Evolutionary conservation across 139 green algal genomes (phyloP), one percentile per base, ranked within the genome.

Genomic region (Chlorella sp.): DNA sequence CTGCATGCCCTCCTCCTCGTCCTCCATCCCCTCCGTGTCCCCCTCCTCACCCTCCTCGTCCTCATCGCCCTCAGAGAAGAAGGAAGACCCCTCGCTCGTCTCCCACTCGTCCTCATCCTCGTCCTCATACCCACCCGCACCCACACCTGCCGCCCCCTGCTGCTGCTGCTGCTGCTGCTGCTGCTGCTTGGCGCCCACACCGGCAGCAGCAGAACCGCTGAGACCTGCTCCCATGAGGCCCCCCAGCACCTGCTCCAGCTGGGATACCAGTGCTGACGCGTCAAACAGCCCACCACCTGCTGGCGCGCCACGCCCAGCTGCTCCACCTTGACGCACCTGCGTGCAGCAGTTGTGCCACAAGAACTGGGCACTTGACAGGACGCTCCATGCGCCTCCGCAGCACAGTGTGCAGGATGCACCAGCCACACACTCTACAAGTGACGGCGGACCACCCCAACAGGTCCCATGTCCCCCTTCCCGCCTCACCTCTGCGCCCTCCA

Each of bases 11-110:
- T 31, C 51, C 5, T 69, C 31, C 49, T 32, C 74, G 30, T 70
- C 74, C 0, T 31, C 30, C 27, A 6, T 29, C 4, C 3, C 55
- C 23, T 34, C 72, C 29, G 3, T 72, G n/a, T n/a, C 71, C 24
- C 63, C 77, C 30, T 70, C 65, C 34, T 68, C 55, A 29, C 62
- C 66, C 17, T 81, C 76, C 2, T 72, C 70, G 3, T 74, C 64
- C 24, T 74, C 71, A 29, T 82, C 79, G 61, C 67, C 64, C 1
- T 65, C 70, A 4, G 74, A 80, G n/a, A 84, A 85, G 69, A 85
- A 85, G 0, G 75, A 85, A 1, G 75, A 81, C 0, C 75, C 80
- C 27, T 81, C 76, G 5, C 78, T 77, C 1, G 36, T 72, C 0
- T 31, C 69, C 35, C 30, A 70, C 1, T 75, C 75, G 34, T 80